phyloP scores from a whole-genome alignment of 306 rosid genomes.

The Quercus parvula region DNA sequence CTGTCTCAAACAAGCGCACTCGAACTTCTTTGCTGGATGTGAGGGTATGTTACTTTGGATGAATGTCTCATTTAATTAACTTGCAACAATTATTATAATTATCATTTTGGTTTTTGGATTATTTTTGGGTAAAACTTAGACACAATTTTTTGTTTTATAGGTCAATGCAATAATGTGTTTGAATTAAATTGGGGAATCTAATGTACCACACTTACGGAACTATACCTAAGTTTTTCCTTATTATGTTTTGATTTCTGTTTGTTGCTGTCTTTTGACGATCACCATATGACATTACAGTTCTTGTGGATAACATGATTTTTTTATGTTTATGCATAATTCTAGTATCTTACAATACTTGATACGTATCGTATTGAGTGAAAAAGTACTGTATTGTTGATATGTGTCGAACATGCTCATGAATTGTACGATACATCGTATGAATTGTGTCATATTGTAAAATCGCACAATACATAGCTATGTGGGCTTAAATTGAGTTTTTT shows the following conservation, averaged over 20 bases:
- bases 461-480: too few species aligned
- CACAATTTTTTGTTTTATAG: too few species aligned
- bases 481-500: too few species aligned
- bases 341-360: too few species aligned
- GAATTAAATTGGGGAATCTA: too few species aligned
- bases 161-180: too few species aligned
- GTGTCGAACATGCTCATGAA: too few species aligned
- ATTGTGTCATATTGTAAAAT: too few species aligned
- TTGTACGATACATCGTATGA: too few species aligned
- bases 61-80: not conserved
- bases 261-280: constrained; percentile 10
- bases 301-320: constrained; percentile 1
- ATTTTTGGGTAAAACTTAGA: not conserved
- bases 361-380: too few species aligned
- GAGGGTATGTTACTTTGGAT: constrained; percentile 50
- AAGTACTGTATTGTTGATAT: too few species aligned
- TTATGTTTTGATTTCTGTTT: constrained; percentile 18
- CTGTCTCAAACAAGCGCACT: constrained; percentile 85
- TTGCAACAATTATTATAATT: not conserved
- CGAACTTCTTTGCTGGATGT: constrained; percentile 89
- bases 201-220: too few species aligned
- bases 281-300: not conserved
- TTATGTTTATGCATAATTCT: constrained; percentile 13
- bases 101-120: constrained; percentile 1
- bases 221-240: not conserved